Conservation (phyloP, 768 basidiomycete genomes). For the Termitomyces eurrhizus region DNA sequence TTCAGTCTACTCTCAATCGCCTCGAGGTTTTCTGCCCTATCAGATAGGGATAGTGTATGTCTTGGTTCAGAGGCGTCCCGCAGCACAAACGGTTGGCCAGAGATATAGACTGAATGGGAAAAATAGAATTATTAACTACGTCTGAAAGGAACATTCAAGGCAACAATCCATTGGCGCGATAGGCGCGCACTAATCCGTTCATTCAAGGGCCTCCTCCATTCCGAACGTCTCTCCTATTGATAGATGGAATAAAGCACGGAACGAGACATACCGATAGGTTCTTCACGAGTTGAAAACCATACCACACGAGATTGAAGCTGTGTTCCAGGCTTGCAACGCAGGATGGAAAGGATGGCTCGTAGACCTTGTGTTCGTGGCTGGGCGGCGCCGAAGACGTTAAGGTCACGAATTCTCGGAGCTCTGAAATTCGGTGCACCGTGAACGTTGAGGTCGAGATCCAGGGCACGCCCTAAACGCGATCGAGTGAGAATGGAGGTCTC, state of each 20-base stretch:
- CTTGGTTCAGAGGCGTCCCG: conserved; percentile 84
- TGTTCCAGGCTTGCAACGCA: conserved; percentile 68
- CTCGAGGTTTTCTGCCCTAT: conserved; percentile 93
- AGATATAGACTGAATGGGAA: conserved; percentile 65
- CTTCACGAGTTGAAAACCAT: conserved; percentile 97
- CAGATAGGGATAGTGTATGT: conserved; percentile 74
- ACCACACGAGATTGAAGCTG: conserved; percentile 70
- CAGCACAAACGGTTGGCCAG: conserved; percentile 89
- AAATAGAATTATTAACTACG: conserved; percentile 9
- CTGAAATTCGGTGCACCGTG: conserved; percentile 97
- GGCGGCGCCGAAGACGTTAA: conserved; percentile 94
- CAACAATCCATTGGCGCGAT: neutral
- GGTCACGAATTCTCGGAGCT: conserved; percentile 67
- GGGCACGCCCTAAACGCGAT: conserved; percentile 61
- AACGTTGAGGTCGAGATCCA: conserved; percentile 87
- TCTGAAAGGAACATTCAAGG: neutral
- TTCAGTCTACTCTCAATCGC: conserved; percentile 88
- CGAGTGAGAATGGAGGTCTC: neutral
- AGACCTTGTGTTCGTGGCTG: conserved; percentile 93
- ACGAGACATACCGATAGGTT: conserved; percentile 72
- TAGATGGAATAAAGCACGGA: neutral
- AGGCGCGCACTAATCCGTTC: neutral
- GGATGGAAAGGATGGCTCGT: conserved; percentile 81
- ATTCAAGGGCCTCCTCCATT: neutral
- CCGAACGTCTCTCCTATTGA: neutral